Base-by-base conservation (phyloP, 345 rosid genomes). In the Hibiscus tridactylites region DNA sequence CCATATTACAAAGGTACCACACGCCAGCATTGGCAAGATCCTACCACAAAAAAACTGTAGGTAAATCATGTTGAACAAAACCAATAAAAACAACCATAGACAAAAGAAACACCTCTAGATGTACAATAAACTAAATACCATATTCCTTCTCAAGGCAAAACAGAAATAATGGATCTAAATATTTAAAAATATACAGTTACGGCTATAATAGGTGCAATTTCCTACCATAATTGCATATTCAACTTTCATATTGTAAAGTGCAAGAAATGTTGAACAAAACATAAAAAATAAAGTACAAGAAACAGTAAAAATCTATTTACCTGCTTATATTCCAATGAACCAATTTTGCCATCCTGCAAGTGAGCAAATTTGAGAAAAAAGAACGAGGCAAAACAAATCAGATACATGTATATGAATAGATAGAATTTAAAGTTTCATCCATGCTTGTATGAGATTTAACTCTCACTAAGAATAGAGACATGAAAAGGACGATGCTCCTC, bases 281-380 rank as follows among this genome's bases (percentile, higher is more conserved):
- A 37, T 37, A 3, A 37, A 37, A 37, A 37, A 37, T 33, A 13
- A 65, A 65, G 35, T 37, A 7, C 13, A 58, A 12, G 50, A 71
- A 58, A 57, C 24, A 8, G 21, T 12, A 74, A 59, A 59, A 21
- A 56, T 8, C 28, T 35, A 62, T 61, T 77, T 80, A 93, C 98
- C 97, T 93, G 98, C 78, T 93, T 91, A 81, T 81, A 80, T 72
- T 85, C 93, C 86, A 93, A 76, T 58, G 90, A 80, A 71, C 77
- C 88, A 68, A 93, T 75, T 84, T 84, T 89, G 24, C 91, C 91
- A 85, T 84, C 98, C 98, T 93, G 96, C 77, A 81, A 81, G 59
- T 47, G 64, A 8, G 11, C 35, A 61, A 52, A 46, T 17, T 15
- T 12, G 28, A 47, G 9, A 56, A 15, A 46, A 57, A 65, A 72